phyloP scores from a whole-genome alignment of 805 yeast genomes.

The Hanseniaspora guilliermondii region DNA sequence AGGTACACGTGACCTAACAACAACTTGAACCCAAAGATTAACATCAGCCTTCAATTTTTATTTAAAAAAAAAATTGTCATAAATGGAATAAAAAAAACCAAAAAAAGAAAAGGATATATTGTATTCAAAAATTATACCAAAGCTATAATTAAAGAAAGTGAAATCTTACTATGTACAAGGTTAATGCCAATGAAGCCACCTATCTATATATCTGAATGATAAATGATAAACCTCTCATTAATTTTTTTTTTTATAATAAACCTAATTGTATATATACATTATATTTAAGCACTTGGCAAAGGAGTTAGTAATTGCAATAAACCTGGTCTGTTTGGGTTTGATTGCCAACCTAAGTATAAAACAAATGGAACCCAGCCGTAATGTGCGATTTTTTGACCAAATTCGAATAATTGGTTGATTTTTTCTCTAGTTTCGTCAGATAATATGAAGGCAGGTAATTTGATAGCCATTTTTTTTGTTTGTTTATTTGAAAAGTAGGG shows the following conservation, averaged over 20 bases:
- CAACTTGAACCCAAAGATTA: no score
- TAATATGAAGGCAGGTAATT: constrained; percentile 27
- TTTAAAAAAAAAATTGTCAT: background rate
- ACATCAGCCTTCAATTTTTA: background rate
- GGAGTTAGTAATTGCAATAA: constrained; percentile 39
- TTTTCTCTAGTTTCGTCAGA: constrained; percentile 56
- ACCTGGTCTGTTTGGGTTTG: constrained; percentile 73
- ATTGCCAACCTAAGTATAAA: constrained; percentile 76
- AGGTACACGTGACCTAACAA: no score
- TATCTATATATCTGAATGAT: no score
- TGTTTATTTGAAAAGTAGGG: background rate
- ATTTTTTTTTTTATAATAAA: background rate
- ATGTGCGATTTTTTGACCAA: constrained; percentile 79
- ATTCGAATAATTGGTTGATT: constrained; percentile 65
- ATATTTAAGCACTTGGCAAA: constrained; percentile 27
- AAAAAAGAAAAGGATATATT: no score
- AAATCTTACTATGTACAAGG: no score
- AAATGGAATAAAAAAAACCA: no score
- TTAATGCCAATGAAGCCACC: no score
- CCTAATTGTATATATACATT: background rate
- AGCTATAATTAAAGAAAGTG: no score
- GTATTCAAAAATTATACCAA: background rate
- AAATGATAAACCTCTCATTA: no score
- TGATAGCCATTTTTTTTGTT: constrained; percentile 20
- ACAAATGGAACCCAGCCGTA: constrained; percentile 96